Evolutionary conservation across 495 filamentous ascomycete genomes (phyloP).

Genomic region (Talaromyces adpressus): DNA sequence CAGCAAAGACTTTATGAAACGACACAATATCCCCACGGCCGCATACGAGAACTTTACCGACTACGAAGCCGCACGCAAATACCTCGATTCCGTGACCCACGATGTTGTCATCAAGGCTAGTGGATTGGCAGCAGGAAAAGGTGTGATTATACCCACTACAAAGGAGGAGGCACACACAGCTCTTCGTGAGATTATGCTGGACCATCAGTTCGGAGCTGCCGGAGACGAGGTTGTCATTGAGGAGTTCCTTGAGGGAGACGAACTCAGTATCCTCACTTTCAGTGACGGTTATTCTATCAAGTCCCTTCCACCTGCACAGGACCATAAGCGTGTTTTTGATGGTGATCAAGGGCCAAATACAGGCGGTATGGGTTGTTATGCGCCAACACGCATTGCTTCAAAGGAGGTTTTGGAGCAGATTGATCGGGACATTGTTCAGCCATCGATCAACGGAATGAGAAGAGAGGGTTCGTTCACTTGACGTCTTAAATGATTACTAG

Average conservation of each 20-base stretch:
- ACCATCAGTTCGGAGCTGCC: slow-evolving; percentile 78
- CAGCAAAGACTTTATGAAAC: slow-evolving; percentile 97
- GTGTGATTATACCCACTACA: slow-evolving; percentile 75
- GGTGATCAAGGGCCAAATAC: slow-evolving; percentile 91
- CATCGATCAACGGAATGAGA: slow-evolving; percentile 84
- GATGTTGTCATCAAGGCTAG: slow-evolving; percentile 84
- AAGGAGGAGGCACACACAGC: slow-evolving; percentile 77
- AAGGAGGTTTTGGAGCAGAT: slow-evolving; percentile 68
- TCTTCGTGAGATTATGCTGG: slow-evolving; percentile 83
- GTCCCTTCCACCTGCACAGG: slow-evolving; percentile 86
- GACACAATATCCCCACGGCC: slow-evolving; percentile 84
- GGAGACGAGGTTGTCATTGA: slow-evolving; percentile 95
- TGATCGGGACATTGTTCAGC: slow-evolving; percentile 75
- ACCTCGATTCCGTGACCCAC: slow-evolving; percentile 68
- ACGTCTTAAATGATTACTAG: neutral
- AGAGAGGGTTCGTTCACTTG: slow-evolving; percentile 45
- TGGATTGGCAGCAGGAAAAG: slow-evolving; percentile 85
- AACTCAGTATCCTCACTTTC: slow-evolving; percentile 86
- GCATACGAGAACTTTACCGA: slow-evolving; percentile 80
- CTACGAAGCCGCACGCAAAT: slow-evolving; percentile 67
- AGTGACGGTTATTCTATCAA: slow-evolving; percentile 80
- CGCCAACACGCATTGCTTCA: slow-evolving; percentile 77
- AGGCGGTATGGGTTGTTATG: slow-evolving; percentile 97
- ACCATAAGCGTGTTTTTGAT: slow-evolving; percentile 92
- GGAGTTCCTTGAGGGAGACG: slow-evolving; percentile 86